Evolutionary conservation across 2,329 filamentous ascomycete species (phyloP), one percentile per base, ranked within the genome.

Genomic region (Chrysoporthe cubensis): DNA sequence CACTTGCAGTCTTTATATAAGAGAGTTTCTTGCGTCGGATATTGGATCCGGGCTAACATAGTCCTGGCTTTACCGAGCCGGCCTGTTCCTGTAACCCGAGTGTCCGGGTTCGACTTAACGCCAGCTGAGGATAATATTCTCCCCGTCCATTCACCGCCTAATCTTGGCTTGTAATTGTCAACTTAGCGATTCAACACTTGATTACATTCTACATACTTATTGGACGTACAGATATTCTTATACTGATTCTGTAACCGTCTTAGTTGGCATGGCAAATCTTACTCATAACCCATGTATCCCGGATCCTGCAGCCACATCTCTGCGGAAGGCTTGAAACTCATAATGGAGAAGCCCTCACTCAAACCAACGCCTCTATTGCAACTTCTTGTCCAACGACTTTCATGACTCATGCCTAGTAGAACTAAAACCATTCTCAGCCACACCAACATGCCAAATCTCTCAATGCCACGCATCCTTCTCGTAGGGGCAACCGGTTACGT

Each of bases 401-500:
- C 3, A 14, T 32, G 11, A 52, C 21, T n/a, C 21, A 2, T 50
- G 11, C 6, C 9, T 50, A n/a, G 21, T 4, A 48, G n/a, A n/a
- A 21, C 16, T 13, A 14, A 54, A 21, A 52, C 32, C 26, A 34
- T 26, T 32, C 32, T 13, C 9, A 34, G 50, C 21, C 16, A 18
- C 7, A 11, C 40, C 42, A n/a, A 42, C 11, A 64, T 64, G 62
- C 18, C 62, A 40, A 21, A 26, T 26, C 6, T 48, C 5, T 62
- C 58, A 32, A 26, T 52, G 18, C 48, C 64, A 11, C 50, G 72
- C 40, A 68, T 76, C 18, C 72, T 76, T 14, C 48, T 75, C 44
- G 71, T 73, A 3, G 75, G 75, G 16, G 74, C 72, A 14, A 75
- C 74, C 2, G 75, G 73, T 42, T 77, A 75, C 60, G 54, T 57